Evolutionary conservation across 306 rosid species (phyloP).

Genomic region (Pyrus bretschneideri): DNA sequence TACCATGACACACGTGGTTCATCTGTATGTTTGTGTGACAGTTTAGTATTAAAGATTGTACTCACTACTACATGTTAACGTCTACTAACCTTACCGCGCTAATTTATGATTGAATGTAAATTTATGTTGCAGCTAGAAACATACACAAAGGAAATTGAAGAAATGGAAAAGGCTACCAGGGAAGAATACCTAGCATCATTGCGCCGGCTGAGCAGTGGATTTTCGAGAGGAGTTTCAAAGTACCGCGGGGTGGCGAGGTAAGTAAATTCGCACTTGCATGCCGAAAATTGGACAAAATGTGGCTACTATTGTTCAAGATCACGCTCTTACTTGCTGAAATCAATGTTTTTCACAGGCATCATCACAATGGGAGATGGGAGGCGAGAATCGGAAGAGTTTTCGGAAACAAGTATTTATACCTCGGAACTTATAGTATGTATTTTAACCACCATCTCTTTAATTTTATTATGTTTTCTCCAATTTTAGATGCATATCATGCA

Average conservation of each 20-base stretch:
- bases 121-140: slow-evolving; percentile 45
- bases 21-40: accelerated
- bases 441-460: background rate
- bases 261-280: background rate
- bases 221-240: slow-evolving; percentile 88
- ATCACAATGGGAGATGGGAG: slow-evolving; percentile 96
- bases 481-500: background rate
- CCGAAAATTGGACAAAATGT: background rate
- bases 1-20: background rate
- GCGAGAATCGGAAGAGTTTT: slow-evolving; percentile 89
- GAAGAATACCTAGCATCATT: slow-evolving; percentile 80
- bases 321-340: too few species aligned
- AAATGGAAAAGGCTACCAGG: slow-evolving; percentile 54
- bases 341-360: slow-evolving; percentile 43
- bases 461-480: background rate
- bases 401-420: slow-evolving; percentile 89
- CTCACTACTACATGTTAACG: background rate
- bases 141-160: slow-evolving; percentile 59
- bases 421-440: slow-evolving; percentile 80
- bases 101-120: background rate
- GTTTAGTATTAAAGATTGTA: background rate
- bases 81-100: background rate
- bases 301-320: background rate
- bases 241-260: slow-evolving; percentile 95
- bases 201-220: slow-evolving; percentile 79